Base-by-base conservation (phyloP, 768 basidiomycete genomes). In the Cystofilobasidium capitatum region DNA sequence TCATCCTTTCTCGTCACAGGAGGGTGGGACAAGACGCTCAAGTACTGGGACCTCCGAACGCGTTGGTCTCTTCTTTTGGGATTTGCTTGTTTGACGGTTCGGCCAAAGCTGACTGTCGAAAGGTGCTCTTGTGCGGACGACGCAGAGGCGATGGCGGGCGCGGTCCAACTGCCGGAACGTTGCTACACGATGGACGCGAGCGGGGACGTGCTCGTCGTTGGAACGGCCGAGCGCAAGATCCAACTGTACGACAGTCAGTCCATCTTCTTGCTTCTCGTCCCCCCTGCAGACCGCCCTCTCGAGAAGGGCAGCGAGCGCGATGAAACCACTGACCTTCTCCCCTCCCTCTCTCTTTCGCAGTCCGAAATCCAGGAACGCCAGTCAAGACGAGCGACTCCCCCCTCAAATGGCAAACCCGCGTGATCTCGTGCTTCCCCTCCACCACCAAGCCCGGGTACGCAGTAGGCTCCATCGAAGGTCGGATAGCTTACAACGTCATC, bases 21-120 rank as follows among this genome's bases (percentile, higher is more conserved):
- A 13, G 91, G 91, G 62, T 99, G 96, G 96, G 94, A 99, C 77
- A 94, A 94, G 79, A 94, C 90, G 1, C 78, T 98, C 75, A 94
- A 92, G 82, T 93, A 92, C 71, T 64, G 68, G 68, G 68, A 69
- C 29, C 35, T 63, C 17, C 22, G 63, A 31, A 40, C 37, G 8
- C 58, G 68, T 64, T n/a, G 47, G 68, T 60, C 14, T 35, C 2
- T 3, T 20, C 17, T 33, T 24, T n/a, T 31, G n/a, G n/a, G 8
- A 24, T 29, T 26, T 24, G 44, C 33, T 58, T 58, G 35, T 31
- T 6, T 45, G 33, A 37, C 33, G 8, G 4, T 14, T 45, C 29
- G 64, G 55, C 17, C 64, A 58, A 7, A 4, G 29, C 51, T 55
- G 51, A 55, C 51, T 2, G 7, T 5, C 4, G 29, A 24, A 33